phyloP scores from a whole-genome alignment of 768 basidiomycete genomes.

The Tricholoma flavovirens region DNA sequence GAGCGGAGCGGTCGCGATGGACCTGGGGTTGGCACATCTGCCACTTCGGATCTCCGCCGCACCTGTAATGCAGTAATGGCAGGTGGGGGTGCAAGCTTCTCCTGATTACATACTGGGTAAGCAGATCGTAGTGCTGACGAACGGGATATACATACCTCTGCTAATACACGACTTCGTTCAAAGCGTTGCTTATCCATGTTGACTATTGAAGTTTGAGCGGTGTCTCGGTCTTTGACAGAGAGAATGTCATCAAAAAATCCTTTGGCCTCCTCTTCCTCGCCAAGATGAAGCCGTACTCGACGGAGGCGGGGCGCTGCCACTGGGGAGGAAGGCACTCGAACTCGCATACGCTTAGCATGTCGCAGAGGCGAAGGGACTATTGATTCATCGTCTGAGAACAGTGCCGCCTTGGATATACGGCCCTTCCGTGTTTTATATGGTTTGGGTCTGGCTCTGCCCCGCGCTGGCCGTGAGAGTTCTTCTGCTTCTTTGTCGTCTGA shows the following conservation, averaged over 20 bases:
- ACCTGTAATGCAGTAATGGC: slow-evolving; percentile 30
- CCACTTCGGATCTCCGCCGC: slow-evolving; percentile 14
- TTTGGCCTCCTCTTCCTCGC: slow-evolving; percentile 46
- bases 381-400: slow-evolving; percentile 21
- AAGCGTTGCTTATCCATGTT: slow-evolving; percentile 62
- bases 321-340: slow-evolving; percentile 27
- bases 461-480: slow-evolving; percentile 16
- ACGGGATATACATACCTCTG: slow-evolving; percentile 55
- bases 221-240: slow-evolving; percentile 61
- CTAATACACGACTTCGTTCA: slow-evolving; percentile 61
- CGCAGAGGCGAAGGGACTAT: slow-evolving; percentile 19
- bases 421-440: slow-evolving; percentile 20
- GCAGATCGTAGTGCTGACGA: slow-evolving; percentile 7
- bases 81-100: slow-evolving; percentile 43
- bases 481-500: slow-evolving; percentile 27
- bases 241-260: slow-evolving; percentile 87
- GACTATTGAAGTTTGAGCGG: slow-evolving; percentile 57
- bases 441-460: slow-evolving; percentile 16
- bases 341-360: slow-evolving; percentile 38
- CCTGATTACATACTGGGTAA: slow-evolving; percentile 25
- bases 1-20: slow-evolving; percentile 64
- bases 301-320: slow-evolving; percentile 23
- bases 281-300: slow-evolving; percentile 49
- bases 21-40: slow-evolving; percentile 33
- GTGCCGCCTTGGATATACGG: slow-evolving; percentile 10